Percentiles rank a stretch among this genome's conserved stretches.
Evolutionary conservation across 371 early-diverging fungal species (phyloP).

Genomic region (Rhizopus delemar): DNA sequence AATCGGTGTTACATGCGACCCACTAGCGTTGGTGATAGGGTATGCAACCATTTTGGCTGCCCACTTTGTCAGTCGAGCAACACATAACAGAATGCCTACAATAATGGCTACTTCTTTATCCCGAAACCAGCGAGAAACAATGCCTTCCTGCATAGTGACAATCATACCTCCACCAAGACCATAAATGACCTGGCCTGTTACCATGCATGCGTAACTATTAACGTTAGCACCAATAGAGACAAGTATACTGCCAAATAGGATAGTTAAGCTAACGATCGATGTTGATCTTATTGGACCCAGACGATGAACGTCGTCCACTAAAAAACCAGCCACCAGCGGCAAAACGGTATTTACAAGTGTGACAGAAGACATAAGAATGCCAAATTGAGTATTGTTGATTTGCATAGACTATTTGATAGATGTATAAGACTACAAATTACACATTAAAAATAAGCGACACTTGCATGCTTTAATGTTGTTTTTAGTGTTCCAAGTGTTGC

Average conservation of each 20-base stretch:
- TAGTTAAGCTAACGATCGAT: slow-evolving; percentile 33
- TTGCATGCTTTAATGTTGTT: slow-evolving; percentile 41
- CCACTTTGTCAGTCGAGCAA: slow-evolving; percentile 44
- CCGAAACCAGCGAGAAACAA: slow-evolving; percentile 50
- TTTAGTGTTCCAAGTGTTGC: slow-evolving; percentile 49
- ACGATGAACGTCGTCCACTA: slow-evolving; percentile 43
- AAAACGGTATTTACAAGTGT: slow-evolving; percentile 70
- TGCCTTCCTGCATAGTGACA: slow-evolving; percentile 51
- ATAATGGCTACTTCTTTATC: slow-evolving; percentile 42
- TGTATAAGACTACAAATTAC: background rate
- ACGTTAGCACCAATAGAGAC: slow-evolving; percentile 33
- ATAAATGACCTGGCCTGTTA: slow-evolving; percentile 46
- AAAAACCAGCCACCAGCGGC: slow-evolving; percentile 67
- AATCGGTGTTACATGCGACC: slow-evolving; percentile 25
- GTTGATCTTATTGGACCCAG: slow-evolving; percentile 45
- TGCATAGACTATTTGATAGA: slow-evolving; percentile 35
- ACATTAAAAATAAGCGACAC: slow-evolving; percentile 7
- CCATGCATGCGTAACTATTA: slow-evolving; percentile 45
- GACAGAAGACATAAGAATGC: slow-evolving; percentile 69
- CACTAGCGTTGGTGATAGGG: slow-evolving; percentile 35
- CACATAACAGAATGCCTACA: slow-evolving; percentile 35
- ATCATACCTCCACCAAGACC: slow-evolving; percentile 51
- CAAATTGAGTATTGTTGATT: slow-evolving; percentile 72
- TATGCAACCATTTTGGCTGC: slow-evolving; percentile 45
- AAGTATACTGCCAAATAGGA: slow-evolving; percentile 37